These are phyloP conservation scores for Amanita brunnescens DNA, from an alignment of 768 basidiomycete genomes.

Conservation along the genomic window DNA sequence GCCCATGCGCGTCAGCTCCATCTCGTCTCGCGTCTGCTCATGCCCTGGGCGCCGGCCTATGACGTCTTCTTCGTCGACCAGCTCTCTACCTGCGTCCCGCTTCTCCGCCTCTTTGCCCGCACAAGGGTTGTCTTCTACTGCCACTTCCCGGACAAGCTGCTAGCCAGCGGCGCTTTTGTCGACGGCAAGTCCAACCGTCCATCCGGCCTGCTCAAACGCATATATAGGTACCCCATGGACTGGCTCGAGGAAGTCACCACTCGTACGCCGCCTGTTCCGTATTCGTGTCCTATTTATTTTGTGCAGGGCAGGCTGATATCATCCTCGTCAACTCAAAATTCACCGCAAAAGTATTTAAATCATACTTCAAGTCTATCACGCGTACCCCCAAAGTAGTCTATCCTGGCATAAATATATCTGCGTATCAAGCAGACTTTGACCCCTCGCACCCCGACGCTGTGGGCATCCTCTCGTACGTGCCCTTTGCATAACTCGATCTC, in stretches of 20 bases:
- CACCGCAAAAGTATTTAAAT: conserved; percentile 72
- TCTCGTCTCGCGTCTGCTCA: conserved; percentile 59
- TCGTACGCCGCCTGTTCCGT: conserved; percentile 36
- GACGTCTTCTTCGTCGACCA: conserved; percentile 96
- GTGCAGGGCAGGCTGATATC: conserved; percentile 75
- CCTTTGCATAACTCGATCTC: conserved; percentile 1
- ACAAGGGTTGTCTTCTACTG: conserved; percentile 96
- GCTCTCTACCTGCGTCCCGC: conserved; percentile 83
- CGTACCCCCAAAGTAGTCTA: conserved; percentile 75
- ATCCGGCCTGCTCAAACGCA: conserved; percentile 47
- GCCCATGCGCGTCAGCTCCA: conserved; percentile 87
- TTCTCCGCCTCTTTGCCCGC: conserved; percentile 55
- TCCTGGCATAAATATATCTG: conserved; percentile 82
- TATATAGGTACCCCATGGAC: conserved; percentile 89
- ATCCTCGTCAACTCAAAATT: conserved; percentile 90
- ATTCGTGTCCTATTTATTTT: conserved; percentile 1
- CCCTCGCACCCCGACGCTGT: conserved; percentile 39
- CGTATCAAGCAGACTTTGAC: conserved; percentile 49
- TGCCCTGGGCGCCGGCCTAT: conserved; percentile 37
- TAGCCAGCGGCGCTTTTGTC: conserved; percentile 62
- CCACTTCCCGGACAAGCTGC: conserved; percentile 94
- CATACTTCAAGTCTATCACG: conserved; percentile 63
- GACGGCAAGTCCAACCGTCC: conserved; percentile 37
- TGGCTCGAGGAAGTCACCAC: conserved; percentile 86
- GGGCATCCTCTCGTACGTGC: conserved; percentile 50